Evolutionary conservation across 306 rosid species (phyloP).

Genomic region (Lablab purpureus): DNA sequence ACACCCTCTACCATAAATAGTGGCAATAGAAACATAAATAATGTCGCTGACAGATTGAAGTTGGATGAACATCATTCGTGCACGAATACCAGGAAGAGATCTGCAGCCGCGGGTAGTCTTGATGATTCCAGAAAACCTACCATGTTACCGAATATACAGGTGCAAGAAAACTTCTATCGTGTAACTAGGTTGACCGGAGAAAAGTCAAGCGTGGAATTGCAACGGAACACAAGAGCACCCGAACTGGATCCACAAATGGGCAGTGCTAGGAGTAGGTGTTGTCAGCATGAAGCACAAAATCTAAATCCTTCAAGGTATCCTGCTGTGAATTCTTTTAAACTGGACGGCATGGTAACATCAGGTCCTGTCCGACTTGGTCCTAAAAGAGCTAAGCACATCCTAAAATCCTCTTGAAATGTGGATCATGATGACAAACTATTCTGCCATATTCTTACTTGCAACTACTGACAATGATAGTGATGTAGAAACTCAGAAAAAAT

Average conservation of each 20-base stretch:
- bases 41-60: constrained; percentile 58
- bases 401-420: constrained; percentile 68
- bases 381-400: constrained; percentile 79
- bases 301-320: constrained; percentile 50
- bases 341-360: constrained; percentile 56
- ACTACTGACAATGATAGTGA: constrained; percentile 60
- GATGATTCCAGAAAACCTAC: constrained; percentile 58
- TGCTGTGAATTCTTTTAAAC: constrained; percentile 51
- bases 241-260: constrained; percentile 53
- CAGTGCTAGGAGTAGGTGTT: constrained; percentile 49
- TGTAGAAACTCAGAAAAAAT: constrained; percentile 62
- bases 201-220: constrained; percentile 49
- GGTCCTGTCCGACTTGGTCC: constrained; percentile 81
- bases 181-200: constrained; percentile 49
- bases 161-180: constrained; percentile 53
- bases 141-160: constrained; percentile 51
- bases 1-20: constrained; percentile 49
- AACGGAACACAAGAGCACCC: constrained; percentile 42
- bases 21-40: constrained; percentile 52
- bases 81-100: constrained; percentile 62
- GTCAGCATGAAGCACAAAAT: constrained; percentile 49
- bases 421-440: constrained; percentile 58
- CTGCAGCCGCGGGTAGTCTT: constrained; percentile 44
- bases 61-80: constrained; percentile 57
- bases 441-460: constrained; percentile 60